Conservation (phyloP, 345 rosid species). For the Microthlaspi erraticum region DNA sequence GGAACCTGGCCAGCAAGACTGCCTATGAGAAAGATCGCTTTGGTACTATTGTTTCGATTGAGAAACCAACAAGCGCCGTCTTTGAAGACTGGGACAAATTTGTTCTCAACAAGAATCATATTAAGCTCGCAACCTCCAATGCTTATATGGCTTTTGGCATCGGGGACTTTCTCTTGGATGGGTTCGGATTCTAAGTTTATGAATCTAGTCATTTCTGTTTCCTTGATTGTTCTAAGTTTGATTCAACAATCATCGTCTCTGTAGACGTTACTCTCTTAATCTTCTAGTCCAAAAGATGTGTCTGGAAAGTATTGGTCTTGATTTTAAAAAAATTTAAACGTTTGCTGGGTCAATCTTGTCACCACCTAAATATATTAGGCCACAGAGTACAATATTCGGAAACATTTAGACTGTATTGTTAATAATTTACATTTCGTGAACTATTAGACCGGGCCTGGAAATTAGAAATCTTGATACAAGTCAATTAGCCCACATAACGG, state of each 20-base stretch:
- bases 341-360: not conserved
- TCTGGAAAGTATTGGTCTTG: no score
- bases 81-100: not conserved
- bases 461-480: not conserved
- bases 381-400: not conserved
- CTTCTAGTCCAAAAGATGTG: not conserved
- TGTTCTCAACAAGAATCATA: slow-evolving; percentile 10
- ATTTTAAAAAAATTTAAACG: no score
- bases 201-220: not conserved
- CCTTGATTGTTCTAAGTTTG: not conserved
- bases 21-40: not conserved
- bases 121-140: slow-evolving; percentile 17
- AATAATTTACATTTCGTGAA: not conserved
- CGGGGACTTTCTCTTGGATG: not conserved
- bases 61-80: not conserved
- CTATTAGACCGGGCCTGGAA: not conserved
- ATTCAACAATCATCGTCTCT: not conserved
- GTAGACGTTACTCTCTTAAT: not conserved
- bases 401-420: not conserved
- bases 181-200: not conserved
- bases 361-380: not conserved
- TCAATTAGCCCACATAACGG: slow-evolving; percentile 9
- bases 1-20: not conserved
- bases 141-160: slow-evolving; percentile 6
- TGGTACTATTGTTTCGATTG: not conserved